Evolutionary conservation across 352 stramenopile species (phyloP), one percentile per base, ranked within the genome.

Genomic region (Pythium aquatile): DNA sequence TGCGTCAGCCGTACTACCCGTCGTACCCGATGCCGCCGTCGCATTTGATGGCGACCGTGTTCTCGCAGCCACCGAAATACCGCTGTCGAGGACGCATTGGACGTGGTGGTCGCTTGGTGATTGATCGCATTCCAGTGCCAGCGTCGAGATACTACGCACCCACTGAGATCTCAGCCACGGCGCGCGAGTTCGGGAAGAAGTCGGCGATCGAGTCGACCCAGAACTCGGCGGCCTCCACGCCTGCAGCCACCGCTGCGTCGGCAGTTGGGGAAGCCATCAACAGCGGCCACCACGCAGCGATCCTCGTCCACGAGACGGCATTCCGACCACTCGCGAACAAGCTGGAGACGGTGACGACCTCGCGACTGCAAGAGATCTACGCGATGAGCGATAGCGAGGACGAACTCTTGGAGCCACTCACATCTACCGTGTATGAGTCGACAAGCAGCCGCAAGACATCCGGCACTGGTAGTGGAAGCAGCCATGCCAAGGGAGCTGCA

Each of bases 341-440:
- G 55, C 69, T 90, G 46, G 75, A 79, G 11, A 58, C 66, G 26
- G 59, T 91, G 16, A 90, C 83, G 37, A 78, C 75, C 2, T 77
- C 75, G 57, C 76, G 81, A 10, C 48, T 94, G 42, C 74, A 93
- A 57, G 82, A 91, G 59, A 94, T 94, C 40, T 94, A 92, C 66
- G 48, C 61, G 59, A 93, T 94, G 85, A 94, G 85, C 55, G 85
- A 94, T 68, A 93, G 83, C 29, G 85, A 94, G 65, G 85, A 94
- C 55, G 85, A 94, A 59, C 40, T 83, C 1, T 42, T 94, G 17
- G 85, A 94, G 56, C 75, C 75, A 11, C 63, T 91, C 33, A 85
- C 75, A 16, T 76, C 80, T 0, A 75, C 75, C 0, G 78, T 92
- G 20, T 82, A 81, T 35, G 83, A 92, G 44, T 65, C 58, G 3